phyloP scores from a whole-genome alignment of 116 monocot genomes.

The Papilionanthe hybrid region DNA sequence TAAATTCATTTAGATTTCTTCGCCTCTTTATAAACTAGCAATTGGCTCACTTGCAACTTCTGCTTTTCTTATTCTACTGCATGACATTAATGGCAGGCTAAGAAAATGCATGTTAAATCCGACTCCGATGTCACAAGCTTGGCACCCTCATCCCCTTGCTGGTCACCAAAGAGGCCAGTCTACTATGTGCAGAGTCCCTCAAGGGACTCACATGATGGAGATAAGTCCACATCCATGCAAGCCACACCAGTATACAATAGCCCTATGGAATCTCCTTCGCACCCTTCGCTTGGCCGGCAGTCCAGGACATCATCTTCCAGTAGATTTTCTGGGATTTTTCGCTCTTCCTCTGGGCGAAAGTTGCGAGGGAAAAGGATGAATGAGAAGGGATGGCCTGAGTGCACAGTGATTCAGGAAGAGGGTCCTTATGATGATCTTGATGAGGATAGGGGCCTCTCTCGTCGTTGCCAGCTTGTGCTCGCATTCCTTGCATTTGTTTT shows the following conservation, averaged over 20 bases:
- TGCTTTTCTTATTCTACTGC: background rate
- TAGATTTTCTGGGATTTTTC: conserved; percentile 79
- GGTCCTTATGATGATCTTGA: conserved; percentile 75
- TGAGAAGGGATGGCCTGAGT: conserved; percentile 97
- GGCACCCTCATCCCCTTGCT: conserved; percentile 67
- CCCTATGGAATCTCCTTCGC: conserved; percentile 94
- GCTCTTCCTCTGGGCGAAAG: conserved; percentile 51
- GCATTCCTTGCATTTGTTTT: conserved; percentile 50
- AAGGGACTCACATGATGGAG: conserved; percentile 88
- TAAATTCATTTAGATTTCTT: background rate
- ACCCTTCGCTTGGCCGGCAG: conserved; percentile 86
- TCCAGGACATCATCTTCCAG: conserved; percentile 83
- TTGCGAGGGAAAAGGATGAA: conserved; percentile 49
- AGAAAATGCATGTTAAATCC: conserved; percentile 59
- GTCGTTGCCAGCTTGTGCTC: conserved; percentile 40
- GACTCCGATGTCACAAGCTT: conserved; percentile 83
- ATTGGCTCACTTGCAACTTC: background rate
- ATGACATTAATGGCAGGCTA: background rate
- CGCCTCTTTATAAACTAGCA: background rate
- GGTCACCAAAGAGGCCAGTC: conserved; percentile 58
- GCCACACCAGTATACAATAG: conserved; percentile 76
- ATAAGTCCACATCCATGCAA: conserved; percentile 90
- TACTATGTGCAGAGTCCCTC: conserved; percentile 96
- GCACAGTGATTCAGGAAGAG: conserved; percentile 86
- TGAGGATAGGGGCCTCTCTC: conserved; percentile 36